Base-by-base conservation (phyloP, 73 alveolate species). In the Paramecium sonneborni region DNA sequence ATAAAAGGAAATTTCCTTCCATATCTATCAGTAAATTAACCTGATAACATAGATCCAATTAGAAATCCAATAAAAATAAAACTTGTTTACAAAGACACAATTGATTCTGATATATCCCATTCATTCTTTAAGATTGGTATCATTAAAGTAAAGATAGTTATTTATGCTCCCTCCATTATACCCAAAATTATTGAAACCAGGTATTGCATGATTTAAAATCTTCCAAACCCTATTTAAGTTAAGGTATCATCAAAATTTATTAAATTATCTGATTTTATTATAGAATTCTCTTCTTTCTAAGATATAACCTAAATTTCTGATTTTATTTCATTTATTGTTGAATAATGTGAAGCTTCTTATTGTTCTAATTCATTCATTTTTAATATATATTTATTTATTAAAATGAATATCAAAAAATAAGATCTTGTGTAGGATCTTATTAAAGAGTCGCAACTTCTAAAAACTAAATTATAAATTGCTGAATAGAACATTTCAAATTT, bases 1-100 rank as follows among this genome's bases (percentile, higher is more conserved):
- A 69, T 69, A 39, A 88, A 88, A n/a, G 94, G 91, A 4, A 26
- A 23, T 72, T 52, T 44, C 34, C 94, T 88, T 18, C 94, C 94
- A 21, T 21, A 88, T 57, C 91, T 70, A 88, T 88, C 94, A 8
- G 94, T 82, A 24, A 88, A 57, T 30, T 68, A 32, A 7, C 94
- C 94, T 43, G 91, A 39, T n/a, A 88, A 10, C 82, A 88, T 39
- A 1, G 94, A 76, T 70, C 94, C 94, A 24, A 88, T 44, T n/a
- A 88, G 84, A 46, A 88, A 88, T 0, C 94, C 94, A 1, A 68
- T 44, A 18, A 88, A 88, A 11, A 88, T 88, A 30, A 88, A 88
- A 88, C 94, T 88, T 43, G 91, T 82, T 44, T 88, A 32, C 24
- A 88, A 34, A 14, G 85, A 44, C 48, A 69, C 87, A 12, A 69